phyloP scores from a whole-genome alignment of 2,329 filamentous ascomycete genomes.

The Nothomitra cinnamomea region DNA sequence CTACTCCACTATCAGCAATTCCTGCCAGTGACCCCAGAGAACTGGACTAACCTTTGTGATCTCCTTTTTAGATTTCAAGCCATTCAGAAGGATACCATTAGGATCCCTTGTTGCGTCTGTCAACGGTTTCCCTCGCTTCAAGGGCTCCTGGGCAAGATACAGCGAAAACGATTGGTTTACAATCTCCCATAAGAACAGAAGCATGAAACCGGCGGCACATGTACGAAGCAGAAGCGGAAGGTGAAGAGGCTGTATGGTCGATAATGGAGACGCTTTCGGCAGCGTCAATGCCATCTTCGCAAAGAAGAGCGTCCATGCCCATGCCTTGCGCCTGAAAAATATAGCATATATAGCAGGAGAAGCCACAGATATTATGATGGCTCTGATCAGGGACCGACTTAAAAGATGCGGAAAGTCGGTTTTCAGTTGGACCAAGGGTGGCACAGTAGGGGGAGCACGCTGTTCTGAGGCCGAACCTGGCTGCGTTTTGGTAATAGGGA shows the following conservation, averaged over 20 bases:
- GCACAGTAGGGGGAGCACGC: conserved; percentile 20
- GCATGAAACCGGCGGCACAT: conserved; percentile 43
- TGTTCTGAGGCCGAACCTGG: conserved; percentile 16
- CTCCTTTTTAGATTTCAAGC: conserved; percentile 68
- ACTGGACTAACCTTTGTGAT: conserved; percentile 41
- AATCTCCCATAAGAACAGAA: conserved; percentile 59
- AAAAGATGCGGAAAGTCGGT: conserved; percentile 18
- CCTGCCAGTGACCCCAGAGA: not conserved
- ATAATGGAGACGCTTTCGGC: conserved; percentile 50
- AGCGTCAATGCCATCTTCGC: conserved; percentile 60
- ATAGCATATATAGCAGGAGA: conserved; percentile 43
- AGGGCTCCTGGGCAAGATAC: conserved; percentile 63
- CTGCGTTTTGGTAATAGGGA: conserved; percentile 26
- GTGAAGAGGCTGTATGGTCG: conserved; percentile 38
- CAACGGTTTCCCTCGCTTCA: conserved; percentile 72
- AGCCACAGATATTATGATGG: conserved; percentile 25
- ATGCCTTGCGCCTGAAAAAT: conserved; percentile 44
- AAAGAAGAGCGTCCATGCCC: conserved; percentile 53
- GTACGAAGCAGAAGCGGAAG: conserved; percentile 38
- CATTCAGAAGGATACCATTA: conserved; percentile 74
- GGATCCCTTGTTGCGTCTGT: conserved; percentile 78
- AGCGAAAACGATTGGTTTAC: conserved; percentile 62
- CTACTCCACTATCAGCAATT: conserved; percentile 20
- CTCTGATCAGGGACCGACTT: conserved; percentile 18
- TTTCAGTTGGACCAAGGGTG: conserved; percentile 24